Percentiles rank a stretch among this genome's conserved stretches.
These are phyloP conservation scores for Auriscalpium orientale DNA, from an alignment of 768 basidiomycete species.

Conservation along the genomic window DNA sequence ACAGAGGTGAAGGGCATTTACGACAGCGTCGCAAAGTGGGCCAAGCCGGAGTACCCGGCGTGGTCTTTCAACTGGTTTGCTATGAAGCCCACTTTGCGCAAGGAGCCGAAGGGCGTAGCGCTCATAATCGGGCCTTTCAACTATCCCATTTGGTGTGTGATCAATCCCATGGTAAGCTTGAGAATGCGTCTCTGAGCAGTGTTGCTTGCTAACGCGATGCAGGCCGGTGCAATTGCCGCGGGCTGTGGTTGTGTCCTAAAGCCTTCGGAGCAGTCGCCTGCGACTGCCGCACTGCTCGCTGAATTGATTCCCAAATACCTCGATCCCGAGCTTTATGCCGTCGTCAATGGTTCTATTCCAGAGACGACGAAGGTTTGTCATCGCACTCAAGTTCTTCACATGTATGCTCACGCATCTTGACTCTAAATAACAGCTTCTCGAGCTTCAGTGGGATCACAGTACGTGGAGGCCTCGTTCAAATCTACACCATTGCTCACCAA, in stretches of 20 bases:
- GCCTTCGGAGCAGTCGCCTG: constrained; percentile 28
- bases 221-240: constrained; percentile 31
- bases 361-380: constrained; percentile 23
- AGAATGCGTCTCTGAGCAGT: background rate
- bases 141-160: constrained; percentile 55
- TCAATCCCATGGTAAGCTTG: constrained; percentile 50
- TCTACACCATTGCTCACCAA: constrained; percentile 10
- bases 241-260: constrained; percentile 29
- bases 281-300: constrained; percentile 21
- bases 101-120: constrained; percentile 72
- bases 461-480: constrained; percentile 17
- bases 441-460: constrained; percentile 64
- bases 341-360: constrained; percentile 27
- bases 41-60: constrained; percentile 49
- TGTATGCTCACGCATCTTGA: background rate
- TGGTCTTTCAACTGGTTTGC: constrained; percentile 50
- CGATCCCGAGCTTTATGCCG: constrained; percentile 24
- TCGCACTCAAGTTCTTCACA: background rate
- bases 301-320: constrained; percentile 24
- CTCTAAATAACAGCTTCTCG: constrained; percentile 49
- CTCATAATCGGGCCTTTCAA: constrained; percentile 71
- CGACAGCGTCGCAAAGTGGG: constrained; percentile 66
- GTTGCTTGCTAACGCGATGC: background rate
- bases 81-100: constrained; percentile 57
- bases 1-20: constrained; percentile 46